Conservation (phyloP, 805 yeast genomes). For the Metschnikowia lachancei region DNA sequence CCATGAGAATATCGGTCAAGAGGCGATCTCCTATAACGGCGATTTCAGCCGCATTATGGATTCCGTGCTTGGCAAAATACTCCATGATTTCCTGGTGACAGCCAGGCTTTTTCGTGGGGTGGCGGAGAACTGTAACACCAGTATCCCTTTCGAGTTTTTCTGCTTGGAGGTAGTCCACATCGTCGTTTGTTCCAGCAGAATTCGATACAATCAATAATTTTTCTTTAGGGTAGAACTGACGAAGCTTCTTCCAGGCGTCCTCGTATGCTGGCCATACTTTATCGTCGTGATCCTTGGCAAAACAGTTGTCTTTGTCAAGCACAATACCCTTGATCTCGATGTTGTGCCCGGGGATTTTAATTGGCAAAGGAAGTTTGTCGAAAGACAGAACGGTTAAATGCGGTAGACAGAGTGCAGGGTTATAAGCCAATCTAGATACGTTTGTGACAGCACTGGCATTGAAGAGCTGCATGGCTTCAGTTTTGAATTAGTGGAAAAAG, state of each 20-base stretch:
- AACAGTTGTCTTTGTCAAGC: conserved; percentile 92
- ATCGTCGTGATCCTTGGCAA: conserved; percentile 79
- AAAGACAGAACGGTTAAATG: conserved; percentile 55
- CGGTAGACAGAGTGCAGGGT: conserved; percentile 72
- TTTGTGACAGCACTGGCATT: conserved; percentile 79
- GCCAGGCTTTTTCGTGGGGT: conserved; percentile 78
- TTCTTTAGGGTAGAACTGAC: conserved; percentile 57
- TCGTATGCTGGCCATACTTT: conserved; percentile 74
- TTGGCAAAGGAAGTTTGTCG: conserved; percentile 58
- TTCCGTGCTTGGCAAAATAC: conserved; percentile 51
- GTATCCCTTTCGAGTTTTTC: conserved; percentile 54
- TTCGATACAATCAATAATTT: conserved; percentile 78
- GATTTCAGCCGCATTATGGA: conserved; percentile 54
- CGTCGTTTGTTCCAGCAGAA: conserved; percentile 89
- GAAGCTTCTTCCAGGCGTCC: conserved; percentile 53
- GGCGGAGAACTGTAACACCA: conserved; percentile 69
- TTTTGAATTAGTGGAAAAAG: neutral
- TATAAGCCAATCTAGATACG: conserved; percentile 52
- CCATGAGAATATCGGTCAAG: conserved; percentile 90
- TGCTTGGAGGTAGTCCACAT: conserved; percentile 59
- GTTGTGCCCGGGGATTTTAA: conserved; percentile 30
- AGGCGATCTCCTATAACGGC: conserved; percentile 89
- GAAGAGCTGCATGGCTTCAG: conserved; percentile 32
- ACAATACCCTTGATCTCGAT: conserved; percentile 67
- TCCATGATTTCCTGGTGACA: conserved; percentile 66